Conservation (phyloP, 176 grass and related monocot species). For the Thalia dealbata region DNA sequence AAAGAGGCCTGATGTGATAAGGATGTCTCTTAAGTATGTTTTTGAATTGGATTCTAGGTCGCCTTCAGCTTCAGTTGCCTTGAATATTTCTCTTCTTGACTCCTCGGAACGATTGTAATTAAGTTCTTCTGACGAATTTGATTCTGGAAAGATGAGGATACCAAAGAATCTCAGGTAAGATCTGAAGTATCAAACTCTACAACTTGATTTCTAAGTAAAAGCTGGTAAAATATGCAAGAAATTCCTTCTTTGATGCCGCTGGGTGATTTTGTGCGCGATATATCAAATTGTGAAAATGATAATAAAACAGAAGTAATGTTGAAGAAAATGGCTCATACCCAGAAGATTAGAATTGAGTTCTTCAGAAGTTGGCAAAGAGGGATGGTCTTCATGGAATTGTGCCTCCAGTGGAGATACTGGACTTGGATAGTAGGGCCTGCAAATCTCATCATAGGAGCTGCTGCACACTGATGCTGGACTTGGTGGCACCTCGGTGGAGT, state of each 20-base stretch:
- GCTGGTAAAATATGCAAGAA: no score
- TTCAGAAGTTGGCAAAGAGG: conserved; percentile 27
- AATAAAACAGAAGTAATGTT: conserved; percentile 14
- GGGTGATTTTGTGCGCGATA: no score
- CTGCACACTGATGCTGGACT: conserved; percentile 88
- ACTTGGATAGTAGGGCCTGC: conserved; percentile 63
- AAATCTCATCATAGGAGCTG: conserved; percentile 70
- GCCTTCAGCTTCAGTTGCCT: conserved; percentile 11
- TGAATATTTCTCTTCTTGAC: conserved; percentile 16
- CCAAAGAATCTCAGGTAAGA: no score
- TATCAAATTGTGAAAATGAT: no score
- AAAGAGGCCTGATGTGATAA: conserved; percentile 44
- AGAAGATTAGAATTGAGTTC: conserved; percentile 24
- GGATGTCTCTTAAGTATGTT: conserved; percentile 48
- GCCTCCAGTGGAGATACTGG: conserved; percentile 32
- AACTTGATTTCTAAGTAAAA: no score
- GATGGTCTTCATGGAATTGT: conserved; percentile 36
- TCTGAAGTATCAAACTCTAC: no score
- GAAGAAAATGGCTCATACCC: conserved; percentile 27
- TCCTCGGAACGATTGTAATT: conserved; percentile 20
- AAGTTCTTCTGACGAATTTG: conserved; percentile 20
- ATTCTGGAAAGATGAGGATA: conserved; percentile 29
- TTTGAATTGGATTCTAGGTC: conserved; percentile 35
- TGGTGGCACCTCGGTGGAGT: conserved; percentile 91
- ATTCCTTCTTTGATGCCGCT: no score